Conservation (phyloP, 202 grass and related monocot species). For the Sporobolus alterniflorus region DNA sequence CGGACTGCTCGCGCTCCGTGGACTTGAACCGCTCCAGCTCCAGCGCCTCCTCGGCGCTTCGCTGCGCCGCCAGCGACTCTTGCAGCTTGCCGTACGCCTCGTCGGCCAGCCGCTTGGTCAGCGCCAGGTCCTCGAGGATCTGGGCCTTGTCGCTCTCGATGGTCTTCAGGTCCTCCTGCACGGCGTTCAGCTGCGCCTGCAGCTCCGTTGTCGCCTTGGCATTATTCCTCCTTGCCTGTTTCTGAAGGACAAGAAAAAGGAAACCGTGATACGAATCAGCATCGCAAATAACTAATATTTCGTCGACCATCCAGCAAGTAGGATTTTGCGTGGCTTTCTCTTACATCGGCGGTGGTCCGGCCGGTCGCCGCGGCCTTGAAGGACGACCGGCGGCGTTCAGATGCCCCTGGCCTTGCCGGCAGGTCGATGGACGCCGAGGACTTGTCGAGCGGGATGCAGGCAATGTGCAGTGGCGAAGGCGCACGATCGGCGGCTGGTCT, state of each 20-base stretch:
- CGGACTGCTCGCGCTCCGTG: constrained; percentile 66
- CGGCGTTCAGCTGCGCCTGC: constrained; percentile 51
- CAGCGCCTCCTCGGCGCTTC: constrained; percentile 64
- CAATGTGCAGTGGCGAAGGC: constrained; percentile 44
- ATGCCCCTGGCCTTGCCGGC: constrained; percentile 32
- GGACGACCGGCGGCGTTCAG: constrained; percentile 54
- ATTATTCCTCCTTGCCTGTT: constrained; percentile 27
- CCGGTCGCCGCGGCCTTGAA: constrained; percentile 53
- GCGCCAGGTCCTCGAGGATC: constrained; percentile 54
- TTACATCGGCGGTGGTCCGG: constrained; percentile 45
- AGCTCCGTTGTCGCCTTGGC: constrained; percentile 54
- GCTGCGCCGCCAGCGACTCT: constrained; percentile 51
- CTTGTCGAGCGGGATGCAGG: constrained; percentile 35
- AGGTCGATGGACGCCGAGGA: constrained; percentile 60
- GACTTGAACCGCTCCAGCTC: constrained; percentile 81
- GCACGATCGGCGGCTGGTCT: constrained; percentile 26
- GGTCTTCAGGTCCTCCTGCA: constrained; percentile 67
- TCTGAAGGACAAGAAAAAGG: constrained; percentile 40
- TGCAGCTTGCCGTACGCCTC: constrained; percentile 58
- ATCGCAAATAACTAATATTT: no score
- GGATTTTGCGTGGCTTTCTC: neutral
- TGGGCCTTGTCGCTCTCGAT: constrained; percentile 60
- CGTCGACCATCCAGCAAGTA: no score
- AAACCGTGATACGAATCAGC: no score
- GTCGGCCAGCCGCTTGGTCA: constrained; percentile 41